Conservation (phyloP, 148 eudicot genomes). For the Fallopia convolvulus region DNA sequence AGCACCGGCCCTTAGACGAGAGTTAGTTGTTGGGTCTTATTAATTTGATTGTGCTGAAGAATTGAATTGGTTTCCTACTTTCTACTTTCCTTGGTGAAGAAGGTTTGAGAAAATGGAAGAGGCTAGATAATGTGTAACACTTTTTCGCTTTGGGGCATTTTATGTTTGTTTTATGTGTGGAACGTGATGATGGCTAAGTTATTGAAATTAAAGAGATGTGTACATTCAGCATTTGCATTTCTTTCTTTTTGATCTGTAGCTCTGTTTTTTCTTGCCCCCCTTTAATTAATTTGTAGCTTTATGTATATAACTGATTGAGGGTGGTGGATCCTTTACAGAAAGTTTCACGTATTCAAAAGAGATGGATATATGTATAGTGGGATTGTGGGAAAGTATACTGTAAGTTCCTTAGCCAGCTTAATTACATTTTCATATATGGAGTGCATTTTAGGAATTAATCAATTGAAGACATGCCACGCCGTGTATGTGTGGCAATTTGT, state of each 20-base stretch:
- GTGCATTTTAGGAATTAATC: too few relatives aligned
- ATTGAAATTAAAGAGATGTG: neutral
- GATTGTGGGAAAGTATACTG: neutral
- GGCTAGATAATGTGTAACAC: neutral
- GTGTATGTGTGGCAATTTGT: neutral
- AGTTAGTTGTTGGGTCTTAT: neutral
- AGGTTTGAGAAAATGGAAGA: neutral
- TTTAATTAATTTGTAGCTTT: neutral
- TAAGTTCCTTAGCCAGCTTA: too few relatives aligned
- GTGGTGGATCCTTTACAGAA: neutral
- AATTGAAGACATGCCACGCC: too few relatives aligned
- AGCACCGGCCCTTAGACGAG: neutral
- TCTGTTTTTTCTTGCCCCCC: too few relatives aligned
- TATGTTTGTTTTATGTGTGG: neutral
- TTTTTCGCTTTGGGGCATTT: neutral
- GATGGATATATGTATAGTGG: neutral
- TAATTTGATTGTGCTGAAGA: too few relatives aligned
- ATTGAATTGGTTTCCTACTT: neutral
- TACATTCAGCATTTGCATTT: neutral
- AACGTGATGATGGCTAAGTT: neutral
- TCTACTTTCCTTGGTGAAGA: constrained; percentile 1
- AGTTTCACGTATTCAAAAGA: neutral
- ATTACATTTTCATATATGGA: too few relatives aligned
- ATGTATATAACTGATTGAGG: neutral
- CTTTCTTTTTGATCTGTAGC: neutral